Base-by-base conservation (phyloP, 768 basidiomycete species). In the Solioccasus polychromus region DNA sequence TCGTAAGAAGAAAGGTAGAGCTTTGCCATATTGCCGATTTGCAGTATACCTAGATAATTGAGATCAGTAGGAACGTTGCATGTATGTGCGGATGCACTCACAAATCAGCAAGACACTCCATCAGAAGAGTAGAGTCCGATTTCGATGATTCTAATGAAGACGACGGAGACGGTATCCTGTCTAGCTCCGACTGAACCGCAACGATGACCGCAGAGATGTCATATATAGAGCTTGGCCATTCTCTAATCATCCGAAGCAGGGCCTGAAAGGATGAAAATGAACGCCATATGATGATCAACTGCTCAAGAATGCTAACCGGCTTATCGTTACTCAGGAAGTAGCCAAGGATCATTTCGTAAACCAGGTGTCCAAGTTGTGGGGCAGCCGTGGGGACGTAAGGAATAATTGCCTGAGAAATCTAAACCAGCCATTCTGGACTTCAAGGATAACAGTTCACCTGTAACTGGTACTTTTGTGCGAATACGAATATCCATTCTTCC, bases 401-500 rank as follows among this genome's bases (percentile, higher is more conserved):
- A 29, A 96, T 92, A 47, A 97, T 88, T 5, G 79, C 74, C 91
- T 95, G 53, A 5, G 26, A n/a, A 43, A 32, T 47, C 15, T 35
- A 46, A 36, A 25, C 34, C 8, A 37, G 12, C n/a, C 22, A 28
- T 39, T 34, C 41, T 39, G 19, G 22, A n/a, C 14, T 10, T 28
- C 39, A 18, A 19, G n/a, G 9, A 8, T 10, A 9, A 35, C 3
- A 18, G 64, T 78, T 19, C 48, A 90, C 92, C 66, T 88, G 82
- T 14, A 97, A 69, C 46, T 92, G 83, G 20, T 79, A 75, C 55
- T 84, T 79, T 62, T 92, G 82, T 1, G 87, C 88, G 61, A 95
- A 98, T 12, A 79, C 71, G 57, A 96, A 95, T 58, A 97, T 88
- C 89, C 89, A 96, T 55, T 87, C 81, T 60, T 97, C 94, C 96